Evolutionary conservation across 345 rosid species (phyloP).

Genomic region (Abelmoschus esculentus): DNA sequence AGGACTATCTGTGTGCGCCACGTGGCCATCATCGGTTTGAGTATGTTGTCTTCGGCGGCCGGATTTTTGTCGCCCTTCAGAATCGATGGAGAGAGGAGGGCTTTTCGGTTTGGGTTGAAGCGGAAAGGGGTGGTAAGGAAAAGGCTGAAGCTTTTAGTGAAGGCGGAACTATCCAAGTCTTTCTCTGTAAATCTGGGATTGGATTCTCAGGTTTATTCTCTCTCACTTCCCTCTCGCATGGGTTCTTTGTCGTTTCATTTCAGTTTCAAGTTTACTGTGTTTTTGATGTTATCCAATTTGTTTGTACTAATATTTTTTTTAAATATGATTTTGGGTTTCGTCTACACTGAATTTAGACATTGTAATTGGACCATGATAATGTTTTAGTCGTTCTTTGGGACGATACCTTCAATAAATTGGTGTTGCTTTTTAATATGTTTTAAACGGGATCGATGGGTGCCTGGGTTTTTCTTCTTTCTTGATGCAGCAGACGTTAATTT

Average conservation of each 20-base stretch:
- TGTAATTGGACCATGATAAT: background rate
- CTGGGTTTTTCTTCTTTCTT: background rate
- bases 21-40: constrained; percentile 42
- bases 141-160: constrained; percentile 37
- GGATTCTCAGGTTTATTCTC: constrained; percentile 62
- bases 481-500: background rate
- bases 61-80: constrained; percentile 27
- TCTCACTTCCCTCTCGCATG: background rate
- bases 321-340: constrained; percentile 1
- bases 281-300: background rate
- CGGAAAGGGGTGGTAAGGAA: constrained; percentile 31
- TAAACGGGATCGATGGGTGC: background rate
- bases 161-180: constrained; percentile 54
- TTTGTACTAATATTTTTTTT: background rate
- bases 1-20: constrained; percentile 41
- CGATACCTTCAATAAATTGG: no score
- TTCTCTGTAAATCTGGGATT: constrained; percentile 50
- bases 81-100: constrained; percentile 20
- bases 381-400: background rate
- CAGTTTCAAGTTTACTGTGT: no score
- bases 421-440: background rate
- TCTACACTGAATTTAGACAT: background rate
- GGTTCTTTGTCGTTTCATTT: background rate
- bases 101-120: constrained; percentile 25
- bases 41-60: constrained; percentile 37